These are phyloP conservation scores for Lentinula guzmanii DNA, from an alignment of 768 basidiomycete species.

Conservation along the genomic window DNA sequence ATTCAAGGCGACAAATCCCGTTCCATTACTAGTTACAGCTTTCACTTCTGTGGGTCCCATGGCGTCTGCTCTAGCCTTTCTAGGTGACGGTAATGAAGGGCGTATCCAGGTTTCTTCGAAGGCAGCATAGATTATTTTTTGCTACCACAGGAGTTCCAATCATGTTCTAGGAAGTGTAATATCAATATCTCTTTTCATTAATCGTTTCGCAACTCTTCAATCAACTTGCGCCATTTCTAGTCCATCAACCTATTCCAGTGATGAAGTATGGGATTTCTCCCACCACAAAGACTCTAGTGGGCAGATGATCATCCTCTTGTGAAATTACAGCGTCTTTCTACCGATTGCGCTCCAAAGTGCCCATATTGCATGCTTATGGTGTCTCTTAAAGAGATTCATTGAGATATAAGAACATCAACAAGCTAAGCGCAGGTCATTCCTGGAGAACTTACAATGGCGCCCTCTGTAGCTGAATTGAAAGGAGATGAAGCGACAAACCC, in stretches of 20 bases:
- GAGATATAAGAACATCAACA: neutral
- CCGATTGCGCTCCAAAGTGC: neutral
- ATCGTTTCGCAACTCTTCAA: neutral
- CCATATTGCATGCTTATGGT: slow-evolving; percentile 8
- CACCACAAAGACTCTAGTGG: neutral
- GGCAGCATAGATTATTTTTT: neutral
- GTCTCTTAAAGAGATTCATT: neutral
- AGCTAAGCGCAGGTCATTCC: neutral
- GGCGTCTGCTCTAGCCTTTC: neutral
- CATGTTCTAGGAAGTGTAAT: no score
- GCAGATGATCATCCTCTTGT: neutral
- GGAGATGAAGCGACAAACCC: neutral
- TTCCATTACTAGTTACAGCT: neutral
- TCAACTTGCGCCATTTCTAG: neutral
- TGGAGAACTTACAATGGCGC: neutral
- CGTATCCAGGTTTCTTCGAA: no score
- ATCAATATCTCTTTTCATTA: neutral
- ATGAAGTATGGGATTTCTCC: neutral
- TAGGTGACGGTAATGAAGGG: neutral
- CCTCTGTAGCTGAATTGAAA: slow-evolving; percentile 4
- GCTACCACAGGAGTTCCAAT: no score
- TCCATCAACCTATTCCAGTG: neutral
- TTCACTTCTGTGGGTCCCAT: neutral
- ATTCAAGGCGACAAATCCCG: neutral
- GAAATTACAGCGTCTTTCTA: neutral